phyloP scores from a whole-genome alignment of 305 asterid genomes.

The Rubia peregrina region DNA sequence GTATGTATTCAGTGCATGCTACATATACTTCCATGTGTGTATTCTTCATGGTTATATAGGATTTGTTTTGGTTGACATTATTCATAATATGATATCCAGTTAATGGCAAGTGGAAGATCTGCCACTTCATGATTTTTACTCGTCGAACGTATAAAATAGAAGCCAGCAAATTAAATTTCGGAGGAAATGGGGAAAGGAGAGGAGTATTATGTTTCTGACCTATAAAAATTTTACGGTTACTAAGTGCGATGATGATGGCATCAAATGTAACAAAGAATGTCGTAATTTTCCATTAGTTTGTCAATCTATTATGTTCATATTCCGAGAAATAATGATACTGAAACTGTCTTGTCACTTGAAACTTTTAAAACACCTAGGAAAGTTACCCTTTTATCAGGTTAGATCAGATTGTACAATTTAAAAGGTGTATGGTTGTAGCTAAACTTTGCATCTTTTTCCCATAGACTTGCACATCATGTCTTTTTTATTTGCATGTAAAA shows the following conservation, averaged over 20 bases:
- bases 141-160: conserved; percentile 22
- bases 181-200: conserved; percentile 14
- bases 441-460: too few species aligned
- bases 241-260: conserved; percentile 48
- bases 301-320: conserved; percentile 85
- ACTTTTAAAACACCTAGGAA: conserved; percentile 76
- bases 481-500: too few species aligned
- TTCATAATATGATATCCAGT: too few species aligned
- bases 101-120: conserved; percentile 85
- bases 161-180: conserved; percentile 20
- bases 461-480: too few species aligned
- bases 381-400: conserved; percentile 26
- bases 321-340: conserved; percentile 53
- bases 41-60: too few species aligned
- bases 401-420: too few species aligned
- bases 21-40: too few species aligned
- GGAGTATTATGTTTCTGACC: not conserved
- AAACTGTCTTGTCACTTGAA: conserved; percentile 41
- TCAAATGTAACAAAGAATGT: conserved; percentile 45
- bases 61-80: too few species aligned
- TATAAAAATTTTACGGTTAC: conserved; percentile 23
- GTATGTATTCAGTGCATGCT: too few species aligned
- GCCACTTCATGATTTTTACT: conserved; percentile 46
- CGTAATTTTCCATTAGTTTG: conserved; percentile 53
- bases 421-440: too few species aligned